phyloP scores from a whole-genome alignment of 768 basidiomycete species.

The Leccinum imitatum region DNA sequence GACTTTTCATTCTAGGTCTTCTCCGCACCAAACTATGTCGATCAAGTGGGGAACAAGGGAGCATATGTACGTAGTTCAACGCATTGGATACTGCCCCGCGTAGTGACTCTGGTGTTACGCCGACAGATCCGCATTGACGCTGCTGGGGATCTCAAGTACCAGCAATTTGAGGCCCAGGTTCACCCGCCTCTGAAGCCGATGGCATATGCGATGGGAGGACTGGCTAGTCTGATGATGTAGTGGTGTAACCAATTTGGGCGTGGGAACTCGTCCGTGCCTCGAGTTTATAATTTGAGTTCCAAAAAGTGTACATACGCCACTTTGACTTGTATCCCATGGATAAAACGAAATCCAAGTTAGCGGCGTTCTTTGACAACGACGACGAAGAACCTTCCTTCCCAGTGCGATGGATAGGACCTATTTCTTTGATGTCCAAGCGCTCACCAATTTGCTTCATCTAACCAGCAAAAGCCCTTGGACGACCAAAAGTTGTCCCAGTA shows the following conservation, averaged over 20 bases:
- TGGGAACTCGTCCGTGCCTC: constrained; percentile 24
- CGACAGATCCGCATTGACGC: constrained; percentile 79
- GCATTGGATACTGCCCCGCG: background rate
- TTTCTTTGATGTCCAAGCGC: constrained; percentile 49
- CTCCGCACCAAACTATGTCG: constrained; percentile 94
- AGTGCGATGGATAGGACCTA: constrained; percentile 85
- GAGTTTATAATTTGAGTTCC: background rate
- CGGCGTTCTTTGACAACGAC: constrained; percentile 82
- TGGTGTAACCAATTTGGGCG: constrained; percentile 1
- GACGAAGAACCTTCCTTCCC: constrained; percentile 85
- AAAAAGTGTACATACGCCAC: background rate
- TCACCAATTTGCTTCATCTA: constrained; percentile 56
- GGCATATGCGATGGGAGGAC: constrained; percentile 76
- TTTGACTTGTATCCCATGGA: constrained; percentile 25
- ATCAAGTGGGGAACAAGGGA: constrained; percentile 89
- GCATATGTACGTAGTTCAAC: constrained; percentile 65
- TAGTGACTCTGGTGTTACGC: constrained; percentile 6
- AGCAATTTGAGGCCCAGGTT: constrained; percentile 80
- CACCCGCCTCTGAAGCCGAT: constrained; percentile 93
- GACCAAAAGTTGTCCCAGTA: constrained; percentile 85
- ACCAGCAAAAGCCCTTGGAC: constrained; percentile 82
- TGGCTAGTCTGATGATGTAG: constrained; percentile 72
- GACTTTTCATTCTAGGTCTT: constrained; percentile 57
- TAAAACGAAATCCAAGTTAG: constrained; percentile 49
- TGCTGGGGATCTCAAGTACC: constrained; percentile 68